phyloP scores from a whole-genome alignment of 805 yeast species.

The Wickerhamiella dianesei region DNA sequence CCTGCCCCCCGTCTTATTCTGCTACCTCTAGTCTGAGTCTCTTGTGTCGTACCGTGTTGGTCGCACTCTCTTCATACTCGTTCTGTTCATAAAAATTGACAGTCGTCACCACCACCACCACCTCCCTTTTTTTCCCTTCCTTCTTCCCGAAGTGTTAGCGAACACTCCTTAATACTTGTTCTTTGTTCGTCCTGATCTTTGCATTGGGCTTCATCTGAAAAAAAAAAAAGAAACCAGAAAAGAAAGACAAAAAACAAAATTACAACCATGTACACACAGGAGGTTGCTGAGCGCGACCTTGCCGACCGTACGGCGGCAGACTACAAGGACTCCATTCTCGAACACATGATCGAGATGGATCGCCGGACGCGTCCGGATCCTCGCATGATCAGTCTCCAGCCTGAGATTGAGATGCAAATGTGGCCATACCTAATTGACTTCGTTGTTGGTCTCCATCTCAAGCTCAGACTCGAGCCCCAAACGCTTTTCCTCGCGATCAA shows the following conservation, averaged over 20 bases:
- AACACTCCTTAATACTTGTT: too few relatives aligned
- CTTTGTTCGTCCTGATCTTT: not conserved
- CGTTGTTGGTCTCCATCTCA: conserved; percentile 48
- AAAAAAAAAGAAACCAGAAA: conserved; percentile 15
- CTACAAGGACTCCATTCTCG: conserved; percentile 26
- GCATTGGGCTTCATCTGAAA: not conserved
- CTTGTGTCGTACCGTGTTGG: not conserved
- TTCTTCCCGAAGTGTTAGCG: too few relatives aligned
- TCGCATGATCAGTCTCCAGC: conserved; percentile 66
- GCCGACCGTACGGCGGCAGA: conserved; percentile 22
- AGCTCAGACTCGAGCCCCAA: conserved; percentile 50
- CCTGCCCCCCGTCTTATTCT: too few relatives aligned
- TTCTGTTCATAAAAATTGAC: not conserved
- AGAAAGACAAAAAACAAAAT: conserved; percentile 13
- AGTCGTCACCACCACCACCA: not conserved
- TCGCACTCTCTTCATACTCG: not conserved
- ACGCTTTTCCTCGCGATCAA: conserved; percentile 55
- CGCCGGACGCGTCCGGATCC: conserved; percentile 36
- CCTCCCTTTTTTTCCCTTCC: not conserved
- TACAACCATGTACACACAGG: conserved; percentile 1
- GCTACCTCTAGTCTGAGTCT: not conserved
- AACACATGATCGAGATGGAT: conserved; percentile 26
- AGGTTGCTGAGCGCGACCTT: conserved; percentile 11
- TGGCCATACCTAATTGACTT: conserved; percentile 66
- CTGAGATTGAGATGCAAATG: conserved; percentile 59